A percentile compares a stretch with the other conserved stretches of the same genome.
phyloP scores from a whole-genome alignment of 2,329 filamentous ascomycete genomes.

The Dryadomyces sulphureus region DNA sequence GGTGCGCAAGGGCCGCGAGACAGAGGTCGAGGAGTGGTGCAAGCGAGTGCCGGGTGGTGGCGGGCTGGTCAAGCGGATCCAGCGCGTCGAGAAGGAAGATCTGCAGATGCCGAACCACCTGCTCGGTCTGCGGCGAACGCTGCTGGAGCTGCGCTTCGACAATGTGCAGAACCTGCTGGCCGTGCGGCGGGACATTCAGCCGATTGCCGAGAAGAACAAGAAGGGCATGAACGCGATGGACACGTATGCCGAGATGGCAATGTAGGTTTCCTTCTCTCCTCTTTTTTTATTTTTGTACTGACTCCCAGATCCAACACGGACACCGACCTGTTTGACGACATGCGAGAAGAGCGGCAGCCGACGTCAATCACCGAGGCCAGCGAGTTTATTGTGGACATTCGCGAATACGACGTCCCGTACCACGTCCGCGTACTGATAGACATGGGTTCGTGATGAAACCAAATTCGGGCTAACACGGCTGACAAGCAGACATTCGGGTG shows the following conservation, averaged over 20 bases:
- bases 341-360: constrained; percentile 64
- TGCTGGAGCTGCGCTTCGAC: constrained; percentile 72
- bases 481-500: constrained; percentile 64
- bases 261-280: constrained; percentile 33
- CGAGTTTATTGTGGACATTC: constrained; percentile 95
- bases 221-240: constrained; percentile 96
- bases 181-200: constrained; percentile 72
- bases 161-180: constrained; percentile 78
- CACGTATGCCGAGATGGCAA: constrained; percentile 90
- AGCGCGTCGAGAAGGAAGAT: constrained; percentile 80
- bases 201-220: constrained; percentile 90
- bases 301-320: constrained; percentile 33
- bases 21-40: constrained; percentile 93
- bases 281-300: not conserved
- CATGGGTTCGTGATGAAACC: constrained; percentile 39
- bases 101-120: constrained; percentile 90
- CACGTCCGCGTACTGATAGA: constrained; percentile 98
- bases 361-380: constrained; percentile 70
- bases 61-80: constrained; percentile 66
- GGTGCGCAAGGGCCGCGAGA: constrained; percentile 73
- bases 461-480: too few species aligned
- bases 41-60: constrained; percentile 61
- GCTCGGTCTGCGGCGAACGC: constrained; percentile 76
- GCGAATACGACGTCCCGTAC: constrained; percentile 98
- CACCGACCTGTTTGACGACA: constrained; percentile 88